Evolutionary conservation across 495 filamentous ascomycete genomes (phyloP).

Genomic region (Lasiosphaeris hirsuta): DNA sequence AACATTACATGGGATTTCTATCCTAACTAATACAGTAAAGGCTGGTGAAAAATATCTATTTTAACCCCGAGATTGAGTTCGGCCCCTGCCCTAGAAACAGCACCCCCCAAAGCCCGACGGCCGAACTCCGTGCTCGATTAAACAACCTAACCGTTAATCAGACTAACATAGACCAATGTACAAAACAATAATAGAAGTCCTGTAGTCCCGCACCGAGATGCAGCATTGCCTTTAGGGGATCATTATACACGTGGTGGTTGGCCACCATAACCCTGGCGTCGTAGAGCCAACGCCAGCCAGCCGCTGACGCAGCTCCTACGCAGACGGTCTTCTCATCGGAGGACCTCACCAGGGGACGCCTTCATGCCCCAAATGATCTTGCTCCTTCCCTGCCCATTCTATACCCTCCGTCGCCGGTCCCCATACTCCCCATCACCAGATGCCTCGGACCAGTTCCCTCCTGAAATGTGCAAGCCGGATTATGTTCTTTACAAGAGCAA

Average conservation of each 20-base stretch:
- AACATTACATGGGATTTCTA: not conserved
- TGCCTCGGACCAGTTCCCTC: no score
- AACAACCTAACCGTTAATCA: constrained; percentile 23
- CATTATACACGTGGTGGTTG: constrained; percentile 22
- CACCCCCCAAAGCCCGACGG: constrained; percentile 6
- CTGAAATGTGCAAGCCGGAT: no score
- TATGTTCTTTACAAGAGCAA: constrained; percentile 66
- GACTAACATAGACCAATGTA: constrained; percentile 29
- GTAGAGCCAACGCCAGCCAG: not conserved
- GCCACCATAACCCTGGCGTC: not conserved
- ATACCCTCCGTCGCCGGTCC: not conserved
- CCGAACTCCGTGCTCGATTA: constrained; percentile 31
- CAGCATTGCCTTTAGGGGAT: constrained; percentile 19
- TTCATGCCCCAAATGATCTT: constrained; percentile 4
- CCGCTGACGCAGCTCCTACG: not conserved
- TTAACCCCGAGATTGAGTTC: not conserved
- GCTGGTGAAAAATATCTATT: not conserved
- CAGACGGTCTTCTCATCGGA: not conserved
- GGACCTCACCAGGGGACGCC: constrained; percentile 8
- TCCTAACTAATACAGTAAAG: not conserved
- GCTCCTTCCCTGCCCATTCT: not conserved
- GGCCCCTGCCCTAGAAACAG: not conserved
- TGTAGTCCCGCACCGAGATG: constrained; percentile 24
- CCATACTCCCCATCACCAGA: not conserved
- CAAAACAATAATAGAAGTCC: constrained; percentile 27